Base-by-base conservation (phyloP, 1,284 basidiomycete genomes). In the Papiliotrema laurentii region DNA sequence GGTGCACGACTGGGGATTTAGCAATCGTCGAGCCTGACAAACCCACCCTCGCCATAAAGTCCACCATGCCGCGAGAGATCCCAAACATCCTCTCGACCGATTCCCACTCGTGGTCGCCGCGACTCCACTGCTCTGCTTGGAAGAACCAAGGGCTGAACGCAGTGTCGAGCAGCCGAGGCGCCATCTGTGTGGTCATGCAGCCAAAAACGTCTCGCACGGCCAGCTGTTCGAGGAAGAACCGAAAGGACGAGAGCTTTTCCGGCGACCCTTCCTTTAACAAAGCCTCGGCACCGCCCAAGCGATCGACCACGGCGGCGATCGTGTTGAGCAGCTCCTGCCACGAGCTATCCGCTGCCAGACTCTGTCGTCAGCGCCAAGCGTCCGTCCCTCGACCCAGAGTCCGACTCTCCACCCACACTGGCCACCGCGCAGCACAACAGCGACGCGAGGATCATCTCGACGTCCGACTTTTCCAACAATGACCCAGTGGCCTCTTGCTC, bases 221-320 rank as follows among this genome's bases (percentile, higher is more conserved):
- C 9, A 73, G 56, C 48, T 73, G 71, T 53, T 73, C 71, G 21
- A 71, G 49, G 30, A 69, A 61, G 54, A 73, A 73, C 9, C 71
- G 61, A 14, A 49, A 63, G 2, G 62, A 55, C 0, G 66, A 71
- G 24, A 68, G 50, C 25, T 59, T 54, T 39, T 65, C 60, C 22
- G 59, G 59, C 1, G 64, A 55, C 1, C 64, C 62, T 28, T 62
- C 56, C 28, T 57, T 49, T 2, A 72, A 57, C 16, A 72, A 60
- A 4, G 61, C 50, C 24, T 62, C 57, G 1, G 68, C 60, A 0
- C 70, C 70, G 18, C 70, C 70, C 21, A 68, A 54, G 16, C 63
- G 63, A 11, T 64, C 60, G 45, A 72, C 61, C 1, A 72, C 56
- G 2, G 55, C 52, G 6, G 66, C 40, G 10, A 68, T 66, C 13